phyloP scores from a whole-genome alignment of 2,329 filamentous ascomycete genomes.

The Botrytis galanthina region DNA sequence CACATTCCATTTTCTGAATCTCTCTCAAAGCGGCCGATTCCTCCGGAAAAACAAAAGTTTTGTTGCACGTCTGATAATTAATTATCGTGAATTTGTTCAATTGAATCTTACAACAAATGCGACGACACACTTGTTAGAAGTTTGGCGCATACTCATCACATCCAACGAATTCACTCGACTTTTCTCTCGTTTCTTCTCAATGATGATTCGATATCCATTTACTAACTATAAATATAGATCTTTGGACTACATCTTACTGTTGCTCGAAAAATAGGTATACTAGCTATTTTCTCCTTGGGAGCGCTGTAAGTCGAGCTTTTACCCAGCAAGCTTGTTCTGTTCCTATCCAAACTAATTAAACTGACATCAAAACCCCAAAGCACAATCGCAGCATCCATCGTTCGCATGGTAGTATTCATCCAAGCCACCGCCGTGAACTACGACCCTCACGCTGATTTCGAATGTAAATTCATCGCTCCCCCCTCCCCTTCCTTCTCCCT shows the following conservation, averaged over 20 bases:
- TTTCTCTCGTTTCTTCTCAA: not conserved
- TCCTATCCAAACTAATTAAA: not conserved
- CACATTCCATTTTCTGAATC: not conserved
- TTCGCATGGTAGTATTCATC: constrained; percentile 15
- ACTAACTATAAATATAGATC: not conserved
- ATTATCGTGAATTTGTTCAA: not conserved
- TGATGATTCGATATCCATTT: too few species aligned
- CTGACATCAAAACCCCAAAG: not conserved
- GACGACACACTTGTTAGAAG: too few species aligned
- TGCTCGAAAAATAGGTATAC: constrained; percentile 11
- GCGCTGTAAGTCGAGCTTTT: constrained; percentile 4
- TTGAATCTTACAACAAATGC: not conserved
- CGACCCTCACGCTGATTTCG: constrained; percentile 14
- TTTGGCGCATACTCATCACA: not conserved
- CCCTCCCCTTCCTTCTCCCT: too few species aligned
- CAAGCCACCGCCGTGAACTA: constrained; percentile 14
- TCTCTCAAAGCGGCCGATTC: not conserved
- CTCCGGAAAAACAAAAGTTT: not conserved
- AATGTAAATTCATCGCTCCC: not conserved
- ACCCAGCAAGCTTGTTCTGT: too few species aligned
- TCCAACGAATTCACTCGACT: not conserved
- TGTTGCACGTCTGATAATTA: not conserved
- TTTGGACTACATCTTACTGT: constrained; percentile 3
- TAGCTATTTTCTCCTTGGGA: constrained; percentile 17
- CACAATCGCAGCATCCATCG: constrained; percentile 17